A percentile compares a stretch with the other conserved stretches of the same genome.
These are phyloP conservation scores for Pseudocercospora cruenta DNA, from an alignment of 2,329 filamentous ascomycete species.

Conservation along the genomic window DNA sequence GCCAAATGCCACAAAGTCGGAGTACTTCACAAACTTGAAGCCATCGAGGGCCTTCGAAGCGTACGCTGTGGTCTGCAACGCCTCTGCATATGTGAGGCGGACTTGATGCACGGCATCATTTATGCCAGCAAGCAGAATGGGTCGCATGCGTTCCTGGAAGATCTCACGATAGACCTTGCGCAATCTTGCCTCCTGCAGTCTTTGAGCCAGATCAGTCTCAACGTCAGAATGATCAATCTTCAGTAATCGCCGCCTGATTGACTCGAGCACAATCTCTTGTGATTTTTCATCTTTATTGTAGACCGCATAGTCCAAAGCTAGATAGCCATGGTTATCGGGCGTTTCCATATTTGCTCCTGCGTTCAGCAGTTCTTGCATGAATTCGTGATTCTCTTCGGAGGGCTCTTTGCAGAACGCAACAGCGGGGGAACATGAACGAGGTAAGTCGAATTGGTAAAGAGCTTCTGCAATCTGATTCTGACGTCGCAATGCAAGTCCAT, in stretches of 20 bases:
- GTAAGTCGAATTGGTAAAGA: conserved; percentile 37
- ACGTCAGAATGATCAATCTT: not conserved
- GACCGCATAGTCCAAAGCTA: conserved; percentile 45
- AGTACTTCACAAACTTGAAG: conserved; percentile 7
- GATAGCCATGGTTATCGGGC: conserved; percentile 43
- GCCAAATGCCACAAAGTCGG: not conserved
- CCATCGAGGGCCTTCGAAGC: not conserved
- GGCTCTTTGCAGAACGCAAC: conserved; percentile 47
- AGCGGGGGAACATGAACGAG: conserved; percentile 37
- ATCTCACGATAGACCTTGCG: conserved; percentile 9
- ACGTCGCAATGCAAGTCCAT: conserved; percentile 10
- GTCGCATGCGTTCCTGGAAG: conserved; percentile 13
- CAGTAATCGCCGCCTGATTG: not conserved
- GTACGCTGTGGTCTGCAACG: not conserved
- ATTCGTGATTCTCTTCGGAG: conserved; percentile 41
- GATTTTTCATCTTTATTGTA: conserved; percentile 31
- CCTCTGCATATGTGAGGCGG: not conserved
- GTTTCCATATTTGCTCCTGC: conserved; percentile 40
- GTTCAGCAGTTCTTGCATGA: conserved; percentile 41
- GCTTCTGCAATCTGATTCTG: conserved; percentile 1
- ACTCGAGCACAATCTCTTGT: conserved; percentile 22
- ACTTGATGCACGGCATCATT: not conserved
- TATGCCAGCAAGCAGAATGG: not conserved
- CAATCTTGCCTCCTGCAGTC: conserved; percentile 4
- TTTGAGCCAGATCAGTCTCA: not conserved